Conservation (phyloP, 208 protist species). For the Leishmania arabica region DNA sequence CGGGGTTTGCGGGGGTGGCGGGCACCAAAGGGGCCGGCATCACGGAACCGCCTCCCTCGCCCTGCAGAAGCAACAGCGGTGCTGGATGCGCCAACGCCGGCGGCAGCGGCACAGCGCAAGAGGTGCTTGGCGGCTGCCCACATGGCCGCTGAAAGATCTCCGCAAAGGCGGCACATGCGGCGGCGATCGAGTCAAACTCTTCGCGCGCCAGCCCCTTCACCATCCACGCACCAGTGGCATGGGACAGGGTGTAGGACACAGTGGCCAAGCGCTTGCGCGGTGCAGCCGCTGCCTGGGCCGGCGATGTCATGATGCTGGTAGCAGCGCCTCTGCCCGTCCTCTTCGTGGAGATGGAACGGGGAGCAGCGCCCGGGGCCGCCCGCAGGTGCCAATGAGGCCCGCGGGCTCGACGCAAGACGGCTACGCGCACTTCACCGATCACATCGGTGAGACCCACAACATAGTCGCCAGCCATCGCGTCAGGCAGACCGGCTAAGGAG, state of each 20-base stretch:
- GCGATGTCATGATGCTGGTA: neutral
- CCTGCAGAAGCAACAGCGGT: neutral
- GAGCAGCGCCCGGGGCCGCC: conserved; percentile 4
- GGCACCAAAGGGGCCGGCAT: neutral
- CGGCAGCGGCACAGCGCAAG: neutral
- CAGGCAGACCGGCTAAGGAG: conserved; percentile 47
- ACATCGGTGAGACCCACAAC: conserved; percentile 57
- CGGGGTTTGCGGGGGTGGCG: neutral
- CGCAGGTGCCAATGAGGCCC: conserved; percentile 18
- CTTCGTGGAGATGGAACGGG: neutral
- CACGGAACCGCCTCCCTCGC: neutral
- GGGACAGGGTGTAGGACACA: conserved; percentile 58
- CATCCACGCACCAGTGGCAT: conserved; percentile 78
- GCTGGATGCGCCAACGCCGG: neutral
- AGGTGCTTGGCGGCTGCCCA: conserved; percentile 27
- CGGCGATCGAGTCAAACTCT: conserved; percentile 73
- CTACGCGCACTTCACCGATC: conserved; percentile 60
- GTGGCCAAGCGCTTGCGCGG: conserved; percentile 24
- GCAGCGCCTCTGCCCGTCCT: neutral
- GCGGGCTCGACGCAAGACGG: conserved; percentile 42
- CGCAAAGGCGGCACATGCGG: conserved; percentile 66
- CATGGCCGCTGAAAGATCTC: conserved; percentile 67
- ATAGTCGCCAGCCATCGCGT: conserved; percentile 77
- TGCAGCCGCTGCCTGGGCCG: neutral
- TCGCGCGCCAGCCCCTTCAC: conserved; percentile 62